These are phyloP conservation scores for Dorcoceras hygrometricum DNA, from an alignment of 257 asterid genomes.

Conservation along the genomic window DNA sequence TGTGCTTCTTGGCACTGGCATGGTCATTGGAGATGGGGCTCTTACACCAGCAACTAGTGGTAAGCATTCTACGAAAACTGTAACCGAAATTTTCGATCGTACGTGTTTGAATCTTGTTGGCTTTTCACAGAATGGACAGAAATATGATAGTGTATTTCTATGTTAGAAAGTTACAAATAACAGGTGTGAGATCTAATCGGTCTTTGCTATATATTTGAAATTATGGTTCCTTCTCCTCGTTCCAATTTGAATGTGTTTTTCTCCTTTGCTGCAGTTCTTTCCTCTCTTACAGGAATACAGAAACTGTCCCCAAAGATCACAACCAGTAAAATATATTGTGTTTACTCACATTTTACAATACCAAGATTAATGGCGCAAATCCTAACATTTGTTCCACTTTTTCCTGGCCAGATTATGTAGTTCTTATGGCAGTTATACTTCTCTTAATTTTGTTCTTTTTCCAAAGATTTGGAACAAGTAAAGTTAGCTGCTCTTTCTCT, in stretches of 20 bases:
- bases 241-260: background rate
- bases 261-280: constrained; percentile 43
- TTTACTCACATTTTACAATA: background rate
- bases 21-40: constrained; percentile 86
- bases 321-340: background rate
- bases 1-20: constrained; percentile 56
- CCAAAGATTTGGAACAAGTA: constrained; percentile 34
- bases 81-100: background rate
- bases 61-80: background rate
- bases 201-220: too few species aligned
- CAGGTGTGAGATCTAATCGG: too few species aligned
- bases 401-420: constrained; percentile 25
- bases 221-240: background rate
- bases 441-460: constrained; percentile 23
- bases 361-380: background rate
- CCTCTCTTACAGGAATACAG: constrained; percentile 79
- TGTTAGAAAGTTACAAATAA: too few species aligned
- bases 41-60: constrained; percentile 1
- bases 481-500: constrained; percentile 31
- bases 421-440: constrained; percentile 22
- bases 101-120: background rate
- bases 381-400: background rate
- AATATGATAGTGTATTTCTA: too few species aligned
- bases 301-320: constrained; percentile 34
- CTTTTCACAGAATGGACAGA: background rate